A percentile compares a stretch with the other conserved stretches of the same genome.
Conservation (phyloP, 208 protist species). For the Leishmania gerbilli region DNA sequence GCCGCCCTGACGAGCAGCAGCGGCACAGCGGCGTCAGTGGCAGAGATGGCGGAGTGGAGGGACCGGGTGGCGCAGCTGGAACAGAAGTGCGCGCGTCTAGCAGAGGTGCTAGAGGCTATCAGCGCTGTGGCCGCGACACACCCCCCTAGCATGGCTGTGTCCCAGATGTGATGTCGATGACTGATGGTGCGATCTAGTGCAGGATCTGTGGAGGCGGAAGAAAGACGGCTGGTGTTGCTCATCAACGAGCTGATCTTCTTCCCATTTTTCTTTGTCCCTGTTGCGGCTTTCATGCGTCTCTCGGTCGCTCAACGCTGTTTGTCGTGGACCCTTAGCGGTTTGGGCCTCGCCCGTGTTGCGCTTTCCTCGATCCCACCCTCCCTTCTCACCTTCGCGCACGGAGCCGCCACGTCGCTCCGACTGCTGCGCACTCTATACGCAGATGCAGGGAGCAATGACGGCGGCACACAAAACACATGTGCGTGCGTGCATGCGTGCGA, state of each 20-base stretch:
- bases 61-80: slow-evolving; percentile 40
- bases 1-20: background rate
- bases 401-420: background rate
- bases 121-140: slow-evolving; percentile 43
- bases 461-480: slow-evolving; percentile 4
- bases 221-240: background rate
- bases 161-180: slow-evolving; percentile 16
- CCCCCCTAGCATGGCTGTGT: slow-evolving; percentile 56
- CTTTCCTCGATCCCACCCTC: background rate
- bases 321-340: background rate
- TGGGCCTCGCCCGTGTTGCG: background rate
- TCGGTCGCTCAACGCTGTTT: no score
- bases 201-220: background rate
- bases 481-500: background rate
- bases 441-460: background rate
- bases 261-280: background rate
- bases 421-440: background rate
- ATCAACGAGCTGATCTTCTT: background rate
- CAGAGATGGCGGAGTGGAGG: slow-evolving; percentile 29
- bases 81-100: slow-evolving; percentile 35
- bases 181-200: background rate
- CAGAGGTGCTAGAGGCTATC: slow-evolving; percentile 45
- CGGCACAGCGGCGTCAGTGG: slow-evolving; percentile 3
- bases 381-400: background rate
- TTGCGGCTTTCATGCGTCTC: background rate